A percentile compares a stretch with the other conserved stretches of the same genome.
These are phyloP conservation scores for Wickerhamomyces alni DNA, from an alignment of 805 yeast species.

Conservation along the genomic window DNA sequence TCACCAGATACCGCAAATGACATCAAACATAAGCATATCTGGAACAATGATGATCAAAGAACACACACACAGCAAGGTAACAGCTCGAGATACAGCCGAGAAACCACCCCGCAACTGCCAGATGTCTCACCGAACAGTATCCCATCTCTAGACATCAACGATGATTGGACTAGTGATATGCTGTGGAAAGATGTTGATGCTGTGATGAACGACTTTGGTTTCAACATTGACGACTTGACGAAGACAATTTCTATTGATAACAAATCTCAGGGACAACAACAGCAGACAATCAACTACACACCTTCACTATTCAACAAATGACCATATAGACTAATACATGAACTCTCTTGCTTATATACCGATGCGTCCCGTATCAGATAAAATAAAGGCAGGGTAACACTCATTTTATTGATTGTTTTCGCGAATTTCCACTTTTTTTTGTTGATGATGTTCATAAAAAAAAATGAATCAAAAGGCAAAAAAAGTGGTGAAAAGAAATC, in stretches of 20 bases:
- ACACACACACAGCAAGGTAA: neutral
- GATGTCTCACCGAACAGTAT: conserved; percentile 18
- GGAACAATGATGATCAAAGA: too few species aligned
- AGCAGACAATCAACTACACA: neutral
- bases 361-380: too few species aligned
- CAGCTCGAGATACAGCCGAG: too few species aligned
- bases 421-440: conserved; percentile 1
- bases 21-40: neutral
- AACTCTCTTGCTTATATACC: too few species aligned
- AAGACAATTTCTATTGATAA: conserved; percentile 3
- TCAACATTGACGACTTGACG: conserved; percentile 44
- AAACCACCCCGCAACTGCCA: neutral
- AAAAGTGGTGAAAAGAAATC: neutral
- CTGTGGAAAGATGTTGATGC: conserved; percentile 76
- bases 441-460: neutral
- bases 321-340: too few species aligned
- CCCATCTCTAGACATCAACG: conserved; percentile 29
- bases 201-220: conserved; percentile 90
- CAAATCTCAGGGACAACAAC: neutral
- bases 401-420: too few species aligned
- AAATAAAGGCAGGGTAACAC: conserved; percentile 10
- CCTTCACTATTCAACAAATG: too few species aligned
- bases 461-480: neutral
- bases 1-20: conserved; percentile 11
- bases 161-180: conserved; percentile 38